Evolutionary conservation across 176 grass and related monocot species (phyloP).

Genomic region (Cenchrus purpureus): DNA sequence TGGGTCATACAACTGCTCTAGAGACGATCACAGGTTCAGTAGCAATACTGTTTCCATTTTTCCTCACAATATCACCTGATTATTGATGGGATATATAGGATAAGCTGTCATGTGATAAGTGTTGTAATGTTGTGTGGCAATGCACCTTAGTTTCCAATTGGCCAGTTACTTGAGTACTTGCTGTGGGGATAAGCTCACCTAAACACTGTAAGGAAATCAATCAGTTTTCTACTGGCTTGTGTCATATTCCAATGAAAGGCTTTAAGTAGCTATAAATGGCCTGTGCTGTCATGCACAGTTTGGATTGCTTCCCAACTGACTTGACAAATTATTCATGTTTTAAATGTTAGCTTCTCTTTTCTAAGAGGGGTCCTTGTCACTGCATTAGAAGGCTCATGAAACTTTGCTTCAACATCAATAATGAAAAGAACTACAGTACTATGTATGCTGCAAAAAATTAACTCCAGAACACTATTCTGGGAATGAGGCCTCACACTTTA

Average conservation of each 20-base stretch:
- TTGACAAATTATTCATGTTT: background rate
- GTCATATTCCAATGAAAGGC: background rate
- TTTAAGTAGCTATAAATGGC: background rate
- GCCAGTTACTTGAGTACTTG: background rate
- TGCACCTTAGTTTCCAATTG: background rate
- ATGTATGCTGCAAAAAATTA: background rate
- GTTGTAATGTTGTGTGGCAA: background rate
- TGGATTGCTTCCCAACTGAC: background rate
- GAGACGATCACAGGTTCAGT: background rate
- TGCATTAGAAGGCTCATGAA: background rate
- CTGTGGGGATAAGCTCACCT: background rate
- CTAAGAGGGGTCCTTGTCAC: background rate
- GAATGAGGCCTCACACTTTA: background rate
- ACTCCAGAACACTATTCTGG: background rate
- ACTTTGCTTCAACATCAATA: slow-evolving; percentile 3
- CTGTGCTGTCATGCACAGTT: background rate
- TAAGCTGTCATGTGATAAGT: background rate
- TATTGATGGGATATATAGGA: background rate
- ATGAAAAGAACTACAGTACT: background rate
- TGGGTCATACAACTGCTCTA: background rate
- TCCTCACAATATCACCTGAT: background rate
- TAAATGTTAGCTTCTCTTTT: background rate
- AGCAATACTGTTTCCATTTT: background rate
- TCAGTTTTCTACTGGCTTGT: background rate
- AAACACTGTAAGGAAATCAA: background rate